Evolutionary conservation across 108 stramenopile species (phyloP), one percentile per base, ranked within the genome.

Genomic region (Cyclotella baltica): DNA sequence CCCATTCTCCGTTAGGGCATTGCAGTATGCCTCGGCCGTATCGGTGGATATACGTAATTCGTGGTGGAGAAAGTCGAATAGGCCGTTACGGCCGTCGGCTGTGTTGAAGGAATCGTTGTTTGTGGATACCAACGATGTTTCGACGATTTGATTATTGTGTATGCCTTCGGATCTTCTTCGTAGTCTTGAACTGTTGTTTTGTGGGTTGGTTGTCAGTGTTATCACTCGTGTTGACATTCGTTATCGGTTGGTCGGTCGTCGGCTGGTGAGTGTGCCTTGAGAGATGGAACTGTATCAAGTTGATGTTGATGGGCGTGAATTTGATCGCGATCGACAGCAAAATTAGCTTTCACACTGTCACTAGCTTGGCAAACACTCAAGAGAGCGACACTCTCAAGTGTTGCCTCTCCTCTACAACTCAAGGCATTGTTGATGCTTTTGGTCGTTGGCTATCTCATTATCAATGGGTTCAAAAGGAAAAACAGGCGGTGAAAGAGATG

Each of bases 1-100:
- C 34, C 85, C 85, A 76, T 80, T 83, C 38, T 74, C 71, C 27
- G 36, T 67, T 38, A 86, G 37, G 16, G 74, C 38, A 50, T 33
- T 63, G 61, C 77, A 74, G 48, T 86, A 86, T 37, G 64, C 51
- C 28, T 67, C 53, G 65, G 78, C 62, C 10, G 47, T 62, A 46
- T 83, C 82, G 23, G 62, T 70, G 40, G 81, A 75, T 65, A 82
- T 82, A 43, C 81, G 55, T 61, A 82, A 62, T 43, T 71, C 70
- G 6, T 72, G 43, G 56, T 82, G 81, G 16, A 82, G 74, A 64
- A 82, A 82, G 23, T 75, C 61, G 62, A 70, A 75, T 2, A 82
- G 68, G 19, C 55, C 70, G 31, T 57, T 62, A 31, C 52, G 70
- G 51, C 62, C 64, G 46, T 71, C 64, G 50, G 63, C 43, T 8